Conservation (phyloP, 768 basidiomycete species). For the Suillus spraguei region DNA sequence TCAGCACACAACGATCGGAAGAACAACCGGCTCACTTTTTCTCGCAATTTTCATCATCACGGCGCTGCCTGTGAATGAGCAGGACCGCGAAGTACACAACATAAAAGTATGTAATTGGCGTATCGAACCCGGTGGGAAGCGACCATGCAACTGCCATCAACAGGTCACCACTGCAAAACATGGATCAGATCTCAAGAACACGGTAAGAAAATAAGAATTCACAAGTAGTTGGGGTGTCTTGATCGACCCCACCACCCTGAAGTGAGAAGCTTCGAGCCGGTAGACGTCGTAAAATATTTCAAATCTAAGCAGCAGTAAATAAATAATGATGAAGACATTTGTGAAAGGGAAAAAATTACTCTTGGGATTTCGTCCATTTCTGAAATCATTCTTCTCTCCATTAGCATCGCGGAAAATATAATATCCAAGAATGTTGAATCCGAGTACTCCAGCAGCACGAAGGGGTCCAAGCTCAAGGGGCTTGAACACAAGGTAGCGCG, state of each 20-base stretch:
- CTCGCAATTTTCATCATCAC: constrained; percentile 91
- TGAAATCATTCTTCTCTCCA: constrained; percentile 94
- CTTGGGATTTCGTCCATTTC: constrained; percentile 92
- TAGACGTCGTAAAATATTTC: constrained; percentile 74
- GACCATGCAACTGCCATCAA: constrained; percentile 94
- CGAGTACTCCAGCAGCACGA: constrained; percentile 56
- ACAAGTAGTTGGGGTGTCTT: constrained; percentile 93
- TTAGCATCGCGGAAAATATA: constrained; percentile 91
- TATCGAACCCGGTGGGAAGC: constrained; percentile 87
- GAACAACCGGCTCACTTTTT: constrained; percentile 67
- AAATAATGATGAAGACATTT: not conserved
- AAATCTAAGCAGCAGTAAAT: constrained; percentile 52
- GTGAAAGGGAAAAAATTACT: constrained; percentile 44
- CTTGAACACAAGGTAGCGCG: constrained; percentile 91
- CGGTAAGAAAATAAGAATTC: constrained; percentile 22
- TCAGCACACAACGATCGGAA: constrained; percentile 6
- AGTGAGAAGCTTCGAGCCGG: constrained; percentile 88
- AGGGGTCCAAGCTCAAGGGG: constrained; percentile 74
- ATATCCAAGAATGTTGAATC: constrained; percentile 73
- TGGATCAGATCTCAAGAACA: not conserved
- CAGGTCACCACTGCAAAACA: constrained; percentile 66
- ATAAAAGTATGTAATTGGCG: constrained; percentile 97
- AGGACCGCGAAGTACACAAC: constrained; percentile 86
- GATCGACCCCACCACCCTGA: constrained; percentile 98
- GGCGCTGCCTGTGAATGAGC: constrained; percentile 84